Base-by-base conservation (phyloP, 2,329 filamentous ascomycete genomes). In the Fusarium nematophilum region DNA sequence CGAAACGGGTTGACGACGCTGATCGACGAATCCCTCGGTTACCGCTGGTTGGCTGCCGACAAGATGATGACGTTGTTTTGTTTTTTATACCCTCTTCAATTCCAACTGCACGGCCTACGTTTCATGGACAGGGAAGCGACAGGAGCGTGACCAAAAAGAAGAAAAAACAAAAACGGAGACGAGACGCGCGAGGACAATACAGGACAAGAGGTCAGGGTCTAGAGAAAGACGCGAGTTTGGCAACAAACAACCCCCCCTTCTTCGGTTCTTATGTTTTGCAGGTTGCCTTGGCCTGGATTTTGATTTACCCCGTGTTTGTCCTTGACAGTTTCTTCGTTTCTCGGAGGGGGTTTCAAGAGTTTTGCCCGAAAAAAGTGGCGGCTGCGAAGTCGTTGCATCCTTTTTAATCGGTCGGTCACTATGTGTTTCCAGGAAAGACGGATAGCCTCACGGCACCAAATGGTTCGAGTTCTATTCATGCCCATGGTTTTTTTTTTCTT, bases 391-490 rank as follows among this genome's bases (percentile, higher is more conserved):
- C 37, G 53, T 54, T 62, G 59, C 57, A 47, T 50, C 48, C 31
- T 62, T 67, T 58, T 65, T 63, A 67, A 67, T 67, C 59, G 65
- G 64, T 64, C 59, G 65, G 65, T 62, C 63, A 65, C 67, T 54
- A 27, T 62, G 59, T 70, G 62, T 65, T 67, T 64, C 54, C 64
- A 70, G 70, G 67, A 68, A 75, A 75, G 73, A 76, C 67, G 72
- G 72, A 69, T 69, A 70, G 74, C 74, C 74, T 76, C 74, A 72
- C 74, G 74, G 74, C 74, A 73, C 62, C 67, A 67, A 63, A 69
- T 50, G 66, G 54, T 70, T 70, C 55, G 59, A 52, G 65, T 61
- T 70, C 68, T 46, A 44, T 57, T 64, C 47, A 61, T 51, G 63
- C 29, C 46, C 40, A 59, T 66, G 42, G n/a, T n/a, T 36, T 63